Conservation (phyloP, 371 early-diverging fungal genomes). For the Lichtheimia hyalospora region DNA sequence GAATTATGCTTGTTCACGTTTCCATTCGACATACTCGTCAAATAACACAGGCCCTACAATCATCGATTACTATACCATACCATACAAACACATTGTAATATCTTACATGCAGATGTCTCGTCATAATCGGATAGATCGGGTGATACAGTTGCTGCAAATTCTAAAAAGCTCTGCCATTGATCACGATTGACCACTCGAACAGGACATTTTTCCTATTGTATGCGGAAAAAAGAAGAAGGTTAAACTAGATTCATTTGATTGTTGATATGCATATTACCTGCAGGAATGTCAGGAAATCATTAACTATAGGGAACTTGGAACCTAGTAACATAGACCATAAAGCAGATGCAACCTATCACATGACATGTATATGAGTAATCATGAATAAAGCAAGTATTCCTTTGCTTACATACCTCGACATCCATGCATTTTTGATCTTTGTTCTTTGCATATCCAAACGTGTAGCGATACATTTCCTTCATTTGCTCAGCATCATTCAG, state of each 20-base stretch:
- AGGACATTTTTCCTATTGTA: conserved; percentile 43
- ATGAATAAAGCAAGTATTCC: not conserved
- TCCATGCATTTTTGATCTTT: conserved; percentile 68
- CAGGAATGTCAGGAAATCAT: conserved; percentile 56
- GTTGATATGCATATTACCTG: conserved; percentile 17
- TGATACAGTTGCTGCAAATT: conserved; percentile 56
- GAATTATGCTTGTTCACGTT: conserved; percentile 7
- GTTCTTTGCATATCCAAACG: conserved; percentile 71
- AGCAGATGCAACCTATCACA: conserved; percentile 50
- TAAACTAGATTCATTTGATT: too few species aligned
- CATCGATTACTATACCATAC: not conserved
- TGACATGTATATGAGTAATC: not conserved
- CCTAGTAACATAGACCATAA: conserved; percentile 59
- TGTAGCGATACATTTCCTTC: conserved; percentile 66
- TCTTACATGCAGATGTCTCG: conserved; percentile 69
- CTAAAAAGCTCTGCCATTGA: conserved; percentile 73
- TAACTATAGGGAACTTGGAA: conserved; percentile 42
- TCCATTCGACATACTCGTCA: conserved; percentile 72
- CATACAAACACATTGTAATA: not conserved
- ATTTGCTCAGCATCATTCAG: conserved; percentile 49
- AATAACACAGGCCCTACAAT: conserved; percentile 63
- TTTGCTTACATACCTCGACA: conserved; percentile 49
- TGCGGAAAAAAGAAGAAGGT: not conserved
- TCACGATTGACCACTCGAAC: conserved; percentile 73
- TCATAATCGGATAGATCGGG: conserved; percentile 63